phyloP scores from a whole-genome alignment of 2,329 filamentous ascomycete genomes.

The Fusarium begoniae region DNA sequence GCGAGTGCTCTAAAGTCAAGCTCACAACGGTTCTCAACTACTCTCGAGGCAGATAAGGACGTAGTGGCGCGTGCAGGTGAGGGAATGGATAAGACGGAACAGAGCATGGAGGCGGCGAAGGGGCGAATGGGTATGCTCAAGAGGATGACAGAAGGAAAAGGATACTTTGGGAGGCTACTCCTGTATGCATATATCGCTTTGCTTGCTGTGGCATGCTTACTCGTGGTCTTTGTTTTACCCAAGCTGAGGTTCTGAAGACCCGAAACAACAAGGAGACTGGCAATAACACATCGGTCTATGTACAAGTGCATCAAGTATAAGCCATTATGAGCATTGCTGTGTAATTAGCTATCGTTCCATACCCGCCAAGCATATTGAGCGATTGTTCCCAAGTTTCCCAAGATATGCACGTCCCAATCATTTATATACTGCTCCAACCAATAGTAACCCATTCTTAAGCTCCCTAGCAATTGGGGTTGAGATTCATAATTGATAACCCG shows the following conservation, averaged over 20 bases:
- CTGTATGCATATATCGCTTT: conserved; percentile 86
- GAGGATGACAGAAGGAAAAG: conserved; percentile 86
- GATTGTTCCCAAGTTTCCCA: background rate
- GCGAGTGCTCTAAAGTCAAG: conserved; percentile 80
- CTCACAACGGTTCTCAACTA: conserved; percentile 74
- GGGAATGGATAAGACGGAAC: conserved; percentile 80
- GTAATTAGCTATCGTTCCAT: background rate
- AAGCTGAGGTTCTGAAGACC: conserved; percentile 77
- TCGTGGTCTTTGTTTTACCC: conserved; percentile 86
- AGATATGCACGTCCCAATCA: background rate
- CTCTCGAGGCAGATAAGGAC: conserved; percentile 77
- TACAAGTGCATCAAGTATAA: background rate
- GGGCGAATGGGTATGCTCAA: conserved; percentile 80
- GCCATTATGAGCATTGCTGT: background rate
- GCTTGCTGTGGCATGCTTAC: conserved; percentile 78
- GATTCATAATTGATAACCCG: background rate
- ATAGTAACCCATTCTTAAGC: background rate
- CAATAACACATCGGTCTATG: background rate
- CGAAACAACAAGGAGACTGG: background rate
- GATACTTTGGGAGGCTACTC: conserved; percentile 85
- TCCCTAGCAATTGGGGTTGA: background rate
- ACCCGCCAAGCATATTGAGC: too few species aligned
- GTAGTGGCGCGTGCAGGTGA: conserved; percentile 75
- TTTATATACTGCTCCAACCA: background rate
- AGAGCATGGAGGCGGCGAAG: conserved; percentile 79